Evolutionary conservation across 2,329 filamentous ascomycete species (phyloP).

Genomic region (Colletotrichum ledebouriae): DNA sequence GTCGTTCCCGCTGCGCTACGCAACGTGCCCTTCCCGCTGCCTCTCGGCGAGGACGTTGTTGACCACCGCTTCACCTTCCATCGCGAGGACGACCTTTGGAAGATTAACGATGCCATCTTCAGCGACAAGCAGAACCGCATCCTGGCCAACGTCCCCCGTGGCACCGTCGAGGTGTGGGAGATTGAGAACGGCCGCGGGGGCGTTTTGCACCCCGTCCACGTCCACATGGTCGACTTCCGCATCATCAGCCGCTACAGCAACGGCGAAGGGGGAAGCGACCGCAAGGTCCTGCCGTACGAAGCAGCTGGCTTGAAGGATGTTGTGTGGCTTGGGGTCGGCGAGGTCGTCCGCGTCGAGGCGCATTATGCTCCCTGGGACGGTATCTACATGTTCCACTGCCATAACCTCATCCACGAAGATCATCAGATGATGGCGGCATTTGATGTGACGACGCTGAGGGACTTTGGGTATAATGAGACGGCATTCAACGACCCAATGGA

Average conservation of each 20-base stretch:
- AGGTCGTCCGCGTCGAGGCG: conserved; percentile 64
- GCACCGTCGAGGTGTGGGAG: conserved; percentile 63
- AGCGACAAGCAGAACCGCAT: conserved; percentile 61
- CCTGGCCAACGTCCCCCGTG: conserved; percentile 60
- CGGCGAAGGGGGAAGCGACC: conserved; percentile 48
- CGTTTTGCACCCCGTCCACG: conserved; percentile 67
- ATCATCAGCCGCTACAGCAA: conserved; percentile 60
- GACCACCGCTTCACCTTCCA: conserved; percentile 62
- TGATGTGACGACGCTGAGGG: conserved; percentile 55
- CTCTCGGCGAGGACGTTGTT: conserved; percentile 48
- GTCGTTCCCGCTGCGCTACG: conserved; percentile 52
- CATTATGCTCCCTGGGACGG: conserved; percentile 67
- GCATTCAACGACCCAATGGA: conserved; percentile 56
- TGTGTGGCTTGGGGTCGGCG: conserved; percentile 65
- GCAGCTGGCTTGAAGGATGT: conserved; percentile 69
- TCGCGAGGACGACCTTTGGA: conserved; percentile 59
- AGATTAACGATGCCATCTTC: conserved; percentile 64
- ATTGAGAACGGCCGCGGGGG: conserved; percentile 63
- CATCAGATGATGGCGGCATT: conserved; percentile 62
- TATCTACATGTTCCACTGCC: conserved; percentile 64
- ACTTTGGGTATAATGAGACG: conserved; percentile 56
- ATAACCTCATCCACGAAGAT: conserved; percentile 62
- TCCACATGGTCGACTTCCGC: conserved; percentile 71
- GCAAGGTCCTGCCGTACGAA: conserved; percentile 65
- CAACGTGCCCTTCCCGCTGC: conserved; percentile 54